A percentile compares a stretch with the other conserved stretches of the same genome.
phyloP scores from a whole-genome alignment of 1,284 basidiomycete genomes.

The Jaminaea rosea region DNA sequence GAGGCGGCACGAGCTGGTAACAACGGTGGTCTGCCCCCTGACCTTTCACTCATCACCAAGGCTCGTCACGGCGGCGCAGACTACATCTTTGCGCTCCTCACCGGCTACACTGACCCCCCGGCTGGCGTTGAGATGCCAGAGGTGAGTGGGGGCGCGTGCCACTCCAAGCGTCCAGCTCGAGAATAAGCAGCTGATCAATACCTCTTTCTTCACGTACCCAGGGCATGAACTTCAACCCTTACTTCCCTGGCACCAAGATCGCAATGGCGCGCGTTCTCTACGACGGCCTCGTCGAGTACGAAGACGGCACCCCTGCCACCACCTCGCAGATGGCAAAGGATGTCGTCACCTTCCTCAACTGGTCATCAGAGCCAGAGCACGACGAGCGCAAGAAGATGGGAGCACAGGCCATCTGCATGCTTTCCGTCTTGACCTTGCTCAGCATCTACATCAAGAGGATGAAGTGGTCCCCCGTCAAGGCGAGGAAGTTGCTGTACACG shows the following conservation, averaged over 20 bases:
- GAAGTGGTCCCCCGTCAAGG: conserved; percentile 83
- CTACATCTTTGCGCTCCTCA: conserved; percentile 92
- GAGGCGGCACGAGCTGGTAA: conserved; percentile 93
- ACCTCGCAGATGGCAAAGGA: conserved; percentile 94
- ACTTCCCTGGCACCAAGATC: conserved; percentile 59
- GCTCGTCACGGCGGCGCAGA: conserved; percentile 94
- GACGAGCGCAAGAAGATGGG: conserved; percentile 96
- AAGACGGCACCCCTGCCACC: conserved; percentile 77
- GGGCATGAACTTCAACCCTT: conserved; percentile 47
- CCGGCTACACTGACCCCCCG: conserved; percentile 93
- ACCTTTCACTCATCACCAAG: conserved; percentile 94
- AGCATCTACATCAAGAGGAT: conserved; percentile 64
- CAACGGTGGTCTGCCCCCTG: conserved; percentile 88
- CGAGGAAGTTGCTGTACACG: conserved; percentile 3
- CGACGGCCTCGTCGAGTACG: conserved; percentile 56
- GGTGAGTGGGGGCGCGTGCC: too few species aligned
- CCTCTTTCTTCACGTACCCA: too few species aligned
- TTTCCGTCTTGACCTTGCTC: conserved; percentile 21
- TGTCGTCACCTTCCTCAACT: conserved; percentile 26
- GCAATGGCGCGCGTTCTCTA: conserved; percentile 96
- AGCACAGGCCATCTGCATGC: conserved; percentile 51
- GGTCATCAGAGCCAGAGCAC: conserved; percentile 79
- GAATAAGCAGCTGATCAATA: conserved; percentile 63
- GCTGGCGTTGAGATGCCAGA: conserved; percentile 91
- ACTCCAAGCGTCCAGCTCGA: neutral